Conservation (phyloP, 345 rosid genomes). For the Trapa bicornis region DNA sequence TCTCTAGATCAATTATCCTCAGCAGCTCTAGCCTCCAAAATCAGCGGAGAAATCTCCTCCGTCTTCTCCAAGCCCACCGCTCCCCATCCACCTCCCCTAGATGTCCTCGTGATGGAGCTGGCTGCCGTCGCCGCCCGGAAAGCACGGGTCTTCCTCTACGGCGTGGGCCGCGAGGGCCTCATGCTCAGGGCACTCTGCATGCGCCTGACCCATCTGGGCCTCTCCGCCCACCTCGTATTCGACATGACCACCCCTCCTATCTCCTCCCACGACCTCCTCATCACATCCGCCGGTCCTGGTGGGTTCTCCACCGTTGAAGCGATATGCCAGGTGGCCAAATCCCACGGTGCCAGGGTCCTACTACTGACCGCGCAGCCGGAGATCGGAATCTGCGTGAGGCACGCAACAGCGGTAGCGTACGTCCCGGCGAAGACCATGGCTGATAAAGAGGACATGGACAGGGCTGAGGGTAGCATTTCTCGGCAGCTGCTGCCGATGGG, state of each 20-base stretch:
- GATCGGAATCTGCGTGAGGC: slow-evolving; percentile 39
- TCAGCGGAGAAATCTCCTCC: slow-evolving; percentile 51
- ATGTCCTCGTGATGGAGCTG: slow-evolving; percentile 39
- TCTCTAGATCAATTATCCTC: slow-evolving; percentile 3
- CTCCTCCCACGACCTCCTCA: slow-evolving; percentile 48
- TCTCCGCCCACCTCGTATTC: slow-evolving; percentile 60
- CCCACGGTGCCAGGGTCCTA: slow-evolving; percentile 47
- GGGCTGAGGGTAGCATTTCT: neutral
- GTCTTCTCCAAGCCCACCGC: slow-evolving; percentile 39
- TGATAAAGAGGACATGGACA: slow-evolving; percentile 26
- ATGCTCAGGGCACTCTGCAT: slow-evolving; percentile 79
- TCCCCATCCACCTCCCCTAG: slow-evolving; percentile 40
- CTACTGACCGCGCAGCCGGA: slow-evolving; percentile 63
- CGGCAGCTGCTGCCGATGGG: slow-evolving; percentile 79
- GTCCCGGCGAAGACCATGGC: slow-evolving; percentile 87
- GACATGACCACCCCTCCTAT: slow-evolving; percentile 82
- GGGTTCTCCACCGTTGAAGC: slow-evolving; percentile 86
- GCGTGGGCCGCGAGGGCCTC: slow-evolving; percentile 80
- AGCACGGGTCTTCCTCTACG: slow-evolving; percentile 59
- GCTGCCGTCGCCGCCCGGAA: slow-evolving; percentile 29
- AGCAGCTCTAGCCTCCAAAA: slow-evolving; percentile 36
- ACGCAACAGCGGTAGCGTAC: slow-evolving; percentile 54
- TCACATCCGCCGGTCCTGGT: slow-evolving; percentile 74
- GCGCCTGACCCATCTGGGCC: slow-evolving; percentile 76
- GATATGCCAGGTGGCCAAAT: slow-evolving; percentile 50